Evolutionary conservation across 176 grass and related monocot species (phyloP).

Genomic region (Musa itinerans): DNA sequence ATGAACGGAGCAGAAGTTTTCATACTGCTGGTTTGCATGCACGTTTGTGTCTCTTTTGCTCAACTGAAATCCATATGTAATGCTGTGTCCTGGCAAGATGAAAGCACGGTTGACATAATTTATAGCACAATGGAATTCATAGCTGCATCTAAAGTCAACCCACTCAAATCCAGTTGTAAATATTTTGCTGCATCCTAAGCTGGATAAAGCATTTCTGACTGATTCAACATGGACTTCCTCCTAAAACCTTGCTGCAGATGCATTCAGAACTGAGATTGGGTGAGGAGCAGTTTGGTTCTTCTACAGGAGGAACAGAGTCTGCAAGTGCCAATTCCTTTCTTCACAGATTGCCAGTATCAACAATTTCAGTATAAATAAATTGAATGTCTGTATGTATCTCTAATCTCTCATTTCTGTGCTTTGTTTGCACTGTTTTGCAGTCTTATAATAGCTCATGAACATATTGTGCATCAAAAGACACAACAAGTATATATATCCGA

Average conservation of each 20-base stretch:
- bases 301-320: background rate
- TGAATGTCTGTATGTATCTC: constrained; percentile 10
- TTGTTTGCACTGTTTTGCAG: too few species aligned
- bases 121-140: background rate
- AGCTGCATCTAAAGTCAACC: background rate
- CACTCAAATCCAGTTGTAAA: background rate
- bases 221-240: background rate
- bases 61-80: too few species aligned
- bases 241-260: background rate
- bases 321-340: background rate
- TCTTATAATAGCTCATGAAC: too few species aligned
- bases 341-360: too few species aligned
- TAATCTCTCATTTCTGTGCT: background rate
- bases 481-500: too few species aligned
- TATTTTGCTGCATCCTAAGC: background rate
- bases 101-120: background rate
- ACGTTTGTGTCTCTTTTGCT: too few species aligned
- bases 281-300: background rate
- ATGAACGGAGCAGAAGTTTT: too few species aligned
- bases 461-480: too few species aligned
- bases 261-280: background rate
- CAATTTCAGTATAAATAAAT: background rate
- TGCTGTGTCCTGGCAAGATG: too few species aligned
- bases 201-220: background rate
- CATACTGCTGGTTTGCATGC: too few species aligned